Conservation (phyloP, 2,329 filamentous ascomycete genomes). For the Pseudogymnoascus sp. region DNA sequence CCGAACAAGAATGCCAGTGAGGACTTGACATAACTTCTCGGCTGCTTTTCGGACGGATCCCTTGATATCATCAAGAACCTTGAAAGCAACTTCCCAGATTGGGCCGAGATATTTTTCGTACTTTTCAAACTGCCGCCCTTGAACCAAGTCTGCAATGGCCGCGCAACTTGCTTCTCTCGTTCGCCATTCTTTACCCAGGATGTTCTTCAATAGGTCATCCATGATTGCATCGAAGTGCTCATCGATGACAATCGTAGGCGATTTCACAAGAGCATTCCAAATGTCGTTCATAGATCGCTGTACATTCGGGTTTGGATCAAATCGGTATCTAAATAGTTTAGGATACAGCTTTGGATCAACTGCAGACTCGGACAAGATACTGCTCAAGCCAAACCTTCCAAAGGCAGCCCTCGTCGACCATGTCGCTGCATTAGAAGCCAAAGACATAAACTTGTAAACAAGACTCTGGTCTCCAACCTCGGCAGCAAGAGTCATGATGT, state of each 20-base stretch:
- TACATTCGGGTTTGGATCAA: constrained; percentile 90
- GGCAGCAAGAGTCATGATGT: constrained; percentile 90
- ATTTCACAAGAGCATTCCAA: constrained; percentile 92
- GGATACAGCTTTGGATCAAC: constrained; percentile 92
- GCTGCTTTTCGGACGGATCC: constrained; percentile 77
- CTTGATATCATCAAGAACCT: constrained; percentile 94
- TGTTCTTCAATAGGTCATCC: constrained; percentile 74
- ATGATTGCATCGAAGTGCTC: constrained; percentile 83
- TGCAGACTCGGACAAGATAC: constrained; percentile 78
- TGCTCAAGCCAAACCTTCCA: constrained; percentile 86
- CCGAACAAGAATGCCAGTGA: constrained; percentile 79
- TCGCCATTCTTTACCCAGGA: constrained; percentile 87
- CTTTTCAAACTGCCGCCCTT: constrained; percentile 65
- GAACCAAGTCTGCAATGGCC: constrained; percentile 79
- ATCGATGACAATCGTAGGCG: constrained; percentile 68
- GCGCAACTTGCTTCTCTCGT: constrained; percentile 87
- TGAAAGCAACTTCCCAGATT: constrained; percentile 80
- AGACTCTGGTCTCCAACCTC: constrained; percentile 93
- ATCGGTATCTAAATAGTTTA: constrained; percentile 88
- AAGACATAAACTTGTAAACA: constrained; percentile 98
- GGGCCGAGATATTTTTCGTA: constrained; percentile 80
- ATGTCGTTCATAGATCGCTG: constrained; percentile 96
- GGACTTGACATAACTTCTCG: constrained; percentile 68
- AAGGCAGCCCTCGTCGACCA: constrained; percentile 98
- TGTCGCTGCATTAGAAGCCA: constrained; percentile 90